Evolutionary conservation across 129 eudicot species (phyloP).

Genomic region (Arctium minus): DNA sequence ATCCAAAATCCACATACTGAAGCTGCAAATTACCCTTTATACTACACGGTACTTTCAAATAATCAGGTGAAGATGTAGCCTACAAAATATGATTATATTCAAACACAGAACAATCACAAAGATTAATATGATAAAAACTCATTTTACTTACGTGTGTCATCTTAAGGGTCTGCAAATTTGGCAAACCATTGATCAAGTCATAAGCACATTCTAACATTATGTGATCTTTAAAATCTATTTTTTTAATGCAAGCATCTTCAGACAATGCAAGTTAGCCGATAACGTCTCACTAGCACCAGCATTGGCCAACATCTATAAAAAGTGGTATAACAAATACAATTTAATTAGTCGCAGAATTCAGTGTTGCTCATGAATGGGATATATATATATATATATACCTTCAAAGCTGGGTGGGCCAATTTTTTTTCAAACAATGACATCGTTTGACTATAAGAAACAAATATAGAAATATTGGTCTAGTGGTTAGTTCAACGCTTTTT

Average conservation of each 20-base stretch:
- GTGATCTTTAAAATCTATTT: not conserved
- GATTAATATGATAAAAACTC: not conserved
- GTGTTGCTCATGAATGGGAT: too few relatives aligned
- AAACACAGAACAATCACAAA: not conserved
- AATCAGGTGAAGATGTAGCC: not conserved
- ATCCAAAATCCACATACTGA: too few relatives aligned
- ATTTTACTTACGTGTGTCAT: not conserved
- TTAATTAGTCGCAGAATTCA: not conserved
- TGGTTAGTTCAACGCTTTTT: too few relatives aligned
- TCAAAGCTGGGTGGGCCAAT: too few relatives aligned
- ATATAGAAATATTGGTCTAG: too few relatives aligned
- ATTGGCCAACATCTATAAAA: not conserved
- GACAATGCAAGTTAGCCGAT: not conserved
- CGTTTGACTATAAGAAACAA: too few relatives aligned
- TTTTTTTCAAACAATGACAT: too few relatives aligned
- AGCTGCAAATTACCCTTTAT: too few relatives aligned
- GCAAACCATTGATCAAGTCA: constrained; percentile 1
- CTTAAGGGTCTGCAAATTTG: not conserved
- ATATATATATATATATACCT: too few relatives aligned
- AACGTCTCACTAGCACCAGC: not conserved
- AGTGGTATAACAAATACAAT: not conserved
- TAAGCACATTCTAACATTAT: not conserved
- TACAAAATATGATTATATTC: not conserved
- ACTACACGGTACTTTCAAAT: too few relatives aligned
- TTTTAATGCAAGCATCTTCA: not conserved